Percentiles rank a stretch among this genome's conserved stretches.
phyloP scores from a whole-genome alignment of 805 yeast genomes.

The Pichia ethanolica region DNA sequence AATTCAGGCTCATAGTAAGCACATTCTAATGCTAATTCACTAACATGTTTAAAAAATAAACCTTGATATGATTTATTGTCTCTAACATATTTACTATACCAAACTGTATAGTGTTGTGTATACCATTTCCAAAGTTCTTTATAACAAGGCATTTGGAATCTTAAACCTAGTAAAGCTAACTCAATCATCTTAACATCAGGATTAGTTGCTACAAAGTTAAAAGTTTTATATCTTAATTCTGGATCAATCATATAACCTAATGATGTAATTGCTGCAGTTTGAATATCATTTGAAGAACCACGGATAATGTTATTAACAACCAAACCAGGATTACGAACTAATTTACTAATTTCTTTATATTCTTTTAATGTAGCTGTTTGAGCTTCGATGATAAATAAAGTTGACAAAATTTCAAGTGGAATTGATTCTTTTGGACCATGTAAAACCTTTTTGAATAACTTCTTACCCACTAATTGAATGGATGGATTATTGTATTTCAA shows the following conservation, averaged over 20 bases:
- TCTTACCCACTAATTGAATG: slow-evolving; percentile 29
- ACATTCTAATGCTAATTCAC: slow-evolving; percentile 33
- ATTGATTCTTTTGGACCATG: slow-evolving; percentile 46
- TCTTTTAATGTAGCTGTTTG: slow-evolving; percentile 33
- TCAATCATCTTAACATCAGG: slow-evolving; percentile 50
- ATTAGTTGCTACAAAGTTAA: slow-evolving; percentile 51
- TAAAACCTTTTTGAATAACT: slow-evolving; percentile 39
- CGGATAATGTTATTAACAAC: slow-evolving; percentile 32
- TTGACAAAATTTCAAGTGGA: slow-evolving; percentile 45
- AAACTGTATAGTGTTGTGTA: slow-evolving; percentile 40
- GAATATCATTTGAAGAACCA: slow-evolving; percentile 32
- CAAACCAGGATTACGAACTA: slow-evolving; percentile 43
- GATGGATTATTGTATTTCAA: slow-evolving; percentile 27
- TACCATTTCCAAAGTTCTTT: slow-evolving; percentile 52
- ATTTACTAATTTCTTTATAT: slow-evolving; percentile 51
- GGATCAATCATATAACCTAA: slow-evolving; percentile 41
- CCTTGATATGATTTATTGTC: slow-evolving; percentile 30
- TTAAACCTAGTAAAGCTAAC: slow-evolving; percentile 48
- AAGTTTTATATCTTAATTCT: slow-evolving; percentile 43
- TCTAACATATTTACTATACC: slow-evolving; percentile 42
- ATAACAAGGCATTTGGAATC: slow-evolving; percentile 28
- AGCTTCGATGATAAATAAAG: slow-evolving; percentile 29
- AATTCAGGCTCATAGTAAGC: slow-evolving; percentile 16
- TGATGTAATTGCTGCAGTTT: slow-evolving; percentile 48
- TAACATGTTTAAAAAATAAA: slow-evolving; percentile 39